Evolutionary conservation across 768 basidiomycete genomes (phyloP).

Genomic region (Ephemerocybe angulata): DNA sequence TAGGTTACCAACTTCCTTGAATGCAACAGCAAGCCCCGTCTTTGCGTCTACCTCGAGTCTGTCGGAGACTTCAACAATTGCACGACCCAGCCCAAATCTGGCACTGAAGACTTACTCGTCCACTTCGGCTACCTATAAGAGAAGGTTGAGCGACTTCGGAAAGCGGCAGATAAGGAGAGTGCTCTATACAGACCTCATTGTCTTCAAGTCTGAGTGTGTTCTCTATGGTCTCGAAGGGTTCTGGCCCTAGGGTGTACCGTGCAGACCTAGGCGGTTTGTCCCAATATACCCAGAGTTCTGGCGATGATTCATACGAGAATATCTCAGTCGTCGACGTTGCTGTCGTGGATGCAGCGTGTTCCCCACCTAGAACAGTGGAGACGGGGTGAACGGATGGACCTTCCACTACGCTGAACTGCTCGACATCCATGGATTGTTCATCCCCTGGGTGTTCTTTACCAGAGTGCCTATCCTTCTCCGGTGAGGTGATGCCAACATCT

Average conservation of each 20-base stretch:
- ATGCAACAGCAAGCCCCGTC: neutral
- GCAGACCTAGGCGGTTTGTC: neutral
- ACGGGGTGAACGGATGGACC: neutral
- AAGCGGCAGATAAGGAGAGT: neutral
- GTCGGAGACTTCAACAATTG: neutral
- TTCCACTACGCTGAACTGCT: no score
- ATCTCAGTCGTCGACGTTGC: neutral
- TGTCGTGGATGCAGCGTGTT: neutral
- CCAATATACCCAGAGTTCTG: neutral
- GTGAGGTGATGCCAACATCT: neutral
- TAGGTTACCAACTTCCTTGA: neutral
- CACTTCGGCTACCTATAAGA: neutral
- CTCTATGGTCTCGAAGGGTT: neutral
- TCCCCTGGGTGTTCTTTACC: no score
- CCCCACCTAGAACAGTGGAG: no score
- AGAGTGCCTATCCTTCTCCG: neutral
- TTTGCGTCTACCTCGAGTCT: neutral
- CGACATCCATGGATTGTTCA: no score
- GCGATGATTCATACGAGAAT: neutral
- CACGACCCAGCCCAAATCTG: neutral
- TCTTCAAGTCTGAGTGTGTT: neutral
- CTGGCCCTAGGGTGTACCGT: neutral
- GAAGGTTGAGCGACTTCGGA: neutral
- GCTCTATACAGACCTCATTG: neutral
- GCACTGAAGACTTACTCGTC: neutral